These are phyloP conservation scores for Tetradesmus lagerheimii DNA, from an alignment of 139 green algal genomes.

Conservation along the genomic window DNA sequence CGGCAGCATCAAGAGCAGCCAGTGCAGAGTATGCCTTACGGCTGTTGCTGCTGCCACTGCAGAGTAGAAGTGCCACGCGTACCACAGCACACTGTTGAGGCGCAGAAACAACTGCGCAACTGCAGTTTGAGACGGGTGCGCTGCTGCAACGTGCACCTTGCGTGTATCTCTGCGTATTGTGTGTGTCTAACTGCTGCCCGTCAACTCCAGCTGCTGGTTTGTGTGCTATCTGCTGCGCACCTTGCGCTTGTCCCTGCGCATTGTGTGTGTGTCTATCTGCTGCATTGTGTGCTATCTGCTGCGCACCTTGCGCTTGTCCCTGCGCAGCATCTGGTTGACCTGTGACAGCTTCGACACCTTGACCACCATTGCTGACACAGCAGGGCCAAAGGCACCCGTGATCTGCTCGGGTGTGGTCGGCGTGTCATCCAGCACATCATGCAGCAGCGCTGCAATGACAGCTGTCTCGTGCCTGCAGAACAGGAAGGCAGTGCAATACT, in stretches of 20 bases:
- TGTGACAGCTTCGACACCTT: constrained; percentile 86
- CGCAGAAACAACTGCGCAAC: too few species aligned
- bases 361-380: constrained; percentile 83
- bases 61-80: too few species aligned
- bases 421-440: constrained; percentile 97
- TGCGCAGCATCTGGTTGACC: constrained; percentile 91
- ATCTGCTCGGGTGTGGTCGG: constrained; percentile 47
- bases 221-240: too few species aligned
- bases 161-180: constrained; percentile 80
- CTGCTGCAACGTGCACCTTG: constrained; percentile 57
- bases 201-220: too few species aligned
- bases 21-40: too few species aligned
- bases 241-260: constrained; percentile 75
- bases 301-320: constrained; percentile 68
- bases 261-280: constrained; percentile 94
- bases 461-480: constrained; percentile 75
- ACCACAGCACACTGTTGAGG: too few species aligned
- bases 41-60: too few species aligned
- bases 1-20: too few species aligned
- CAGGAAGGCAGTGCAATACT: not conserved
- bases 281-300: too few species aligned
- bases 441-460: constrained; percentile 90
- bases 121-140: too few species aligned
- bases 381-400: not conserved
- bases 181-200: too few species aligned